Conservation (phyloP, 2,329 filamentous ascomycete species). For the Epichloe festucae region DNA sequence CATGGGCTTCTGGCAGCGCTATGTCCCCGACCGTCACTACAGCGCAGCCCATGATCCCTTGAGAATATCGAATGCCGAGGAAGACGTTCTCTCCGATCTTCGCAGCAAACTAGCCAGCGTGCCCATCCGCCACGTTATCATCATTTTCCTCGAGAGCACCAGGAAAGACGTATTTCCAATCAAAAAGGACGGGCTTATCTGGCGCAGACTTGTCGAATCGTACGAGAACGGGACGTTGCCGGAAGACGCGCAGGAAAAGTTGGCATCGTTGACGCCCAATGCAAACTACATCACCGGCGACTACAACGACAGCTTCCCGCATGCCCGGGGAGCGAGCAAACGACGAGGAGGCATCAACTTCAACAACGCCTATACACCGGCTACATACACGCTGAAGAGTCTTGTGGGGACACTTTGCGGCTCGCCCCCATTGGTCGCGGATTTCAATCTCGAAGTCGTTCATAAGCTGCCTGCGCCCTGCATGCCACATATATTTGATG, state of each 20-base stretch:
- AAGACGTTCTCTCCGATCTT: slow-evolving; percentile 17
- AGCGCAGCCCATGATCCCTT: slow-evolving; percentile 24
- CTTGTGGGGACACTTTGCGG: slow-evolving; percentile 29
- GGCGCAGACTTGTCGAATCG: slow-evolving; percentile 20
- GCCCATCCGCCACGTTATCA: slow-evolving; percentile 28
- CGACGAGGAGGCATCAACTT: slow-evolving; percentile 26
- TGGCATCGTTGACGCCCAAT: slow-evolving; percentile 18
- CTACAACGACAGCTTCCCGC: slow-evolving; percentile 21
- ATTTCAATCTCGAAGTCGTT: slow-evolving; percentile 28
- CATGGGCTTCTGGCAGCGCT: slow-evolving; percentile 19
- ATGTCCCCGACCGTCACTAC: slow-evolving; percentile 14
- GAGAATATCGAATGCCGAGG: slow-evolving; percentile 26
- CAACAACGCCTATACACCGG: slow-evolving; percentile 27
- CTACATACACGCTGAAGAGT: slow-evolving; percentile 32
- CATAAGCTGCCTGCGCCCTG: slow-evolving; percentile 32
- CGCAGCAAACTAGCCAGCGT: slow-evolving; percentile 15
- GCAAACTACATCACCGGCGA: slow-evolving; percentile 23
- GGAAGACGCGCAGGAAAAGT: slow-evolving; percentile 14
- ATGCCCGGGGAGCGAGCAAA: slow-evolving; percentile 6
- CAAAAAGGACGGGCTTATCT: slow-evolving; percentile 26
- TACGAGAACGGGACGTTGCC: slow-evolving; percentile 21
- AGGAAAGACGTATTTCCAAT: slow-evolving; percentile 32
- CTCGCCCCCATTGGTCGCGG: slow-evolving; percentile 26
- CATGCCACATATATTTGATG: slow-evolving; percentile 25
- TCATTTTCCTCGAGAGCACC: slow-evolving; percentile 33